Percentiles rank a stretch among this genome's conserved stretches.
phyloP scores from a whole-genome alignment of 192 early-diverging fungal genomes.

The Mortierella alpina region DNA sequence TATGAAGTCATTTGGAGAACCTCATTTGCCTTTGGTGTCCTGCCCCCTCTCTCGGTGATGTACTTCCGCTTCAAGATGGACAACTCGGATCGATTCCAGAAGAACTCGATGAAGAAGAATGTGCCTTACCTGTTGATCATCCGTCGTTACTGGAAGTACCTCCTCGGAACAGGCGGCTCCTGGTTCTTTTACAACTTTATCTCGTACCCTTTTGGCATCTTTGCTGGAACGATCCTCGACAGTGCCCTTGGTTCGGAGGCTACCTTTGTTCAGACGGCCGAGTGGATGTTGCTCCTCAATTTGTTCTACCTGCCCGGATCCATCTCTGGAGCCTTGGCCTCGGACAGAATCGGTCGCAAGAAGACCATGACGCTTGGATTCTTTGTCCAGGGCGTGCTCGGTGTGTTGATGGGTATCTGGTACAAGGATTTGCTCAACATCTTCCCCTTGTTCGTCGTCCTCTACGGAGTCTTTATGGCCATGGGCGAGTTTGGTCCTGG shows the following conservation, averaged over 20 bases:
- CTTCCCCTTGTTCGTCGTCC: slow-evolving; percentile 63
- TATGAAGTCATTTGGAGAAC: slow-evolving; percentile 65
- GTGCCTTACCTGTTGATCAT: slow-evolving; percentile 66
- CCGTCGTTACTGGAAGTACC: slow-evolving; percentile 63
- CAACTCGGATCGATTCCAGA: slow-evolving; percentile 60
- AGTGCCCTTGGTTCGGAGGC: slow-evolving; percentile 32
- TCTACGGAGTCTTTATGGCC: slow-evolving; percentile 67
- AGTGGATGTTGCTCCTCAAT: slow-evolving; percentile 65
- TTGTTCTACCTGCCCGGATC: slow-evolving; percentile 67
- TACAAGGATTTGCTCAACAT: slow-evolving; percentile 52
- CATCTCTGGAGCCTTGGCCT: slow-evolving; percentile 58
- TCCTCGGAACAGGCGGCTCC: slow-evolving; percentile 58
- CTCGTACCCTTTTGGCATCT: slow-evolving; percentile 48
- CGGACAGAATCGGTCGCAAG: slow-evolving; percentile 66
- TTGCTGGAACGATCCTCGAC: slow-evolving; percentile 40
- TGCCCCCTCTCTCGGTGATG: slow-evolving; percentile 56
- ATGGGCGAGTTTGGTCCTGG: slow-evolving; percentile 68
- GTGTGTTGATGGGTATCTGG: slow-evolving; percentile 61
- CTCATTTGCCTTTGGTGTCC: slow-evolving; percentile 63
- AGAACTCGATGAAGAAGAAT: slow-evolving; percentile 59
- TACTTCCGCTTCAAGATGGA: slow-evolving; percentile 68
- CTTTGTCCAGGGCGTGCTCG: slow-evolving; percentile 59
- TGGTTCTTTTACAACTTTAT: slow-evolving; percentile 55
- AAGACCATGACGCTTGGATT: slow-evolving; percentile 67
- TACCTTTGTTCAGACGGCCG: slow-evolving; percentile 53